A percentile compares a stretch with the other conserved stretches of the same genome.
These are phyloP conservation scores for Blumeria graminis DNA, from an alignment of 2,329 filamentous ascomycete species.

Conservation along the genomic window DNA sequence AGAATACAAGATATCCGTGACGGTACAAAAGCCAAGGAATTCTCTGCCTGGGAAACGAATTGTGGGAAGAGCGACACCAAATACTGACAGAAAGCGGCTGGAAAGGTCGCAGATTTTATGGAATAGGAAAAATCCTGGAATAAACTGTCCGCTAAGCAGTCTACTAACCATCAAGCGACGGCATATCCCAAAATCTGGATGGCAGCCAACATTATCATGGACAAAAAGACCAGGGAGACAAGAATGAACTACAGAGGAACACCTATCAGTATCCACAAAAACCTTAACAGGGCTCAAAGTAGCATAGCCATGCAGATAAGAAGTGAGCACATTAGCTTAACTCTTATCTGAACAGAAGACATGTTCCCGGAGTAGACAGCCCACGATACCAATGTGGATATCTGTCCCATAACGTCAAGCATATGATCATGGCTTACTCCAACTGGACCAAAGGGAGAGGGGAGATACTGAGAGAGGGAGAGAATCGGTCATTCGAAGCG, in stretches of 20 bases:
- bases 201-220: not conserved
- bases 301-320: not conserved
- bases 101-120: not conserved
- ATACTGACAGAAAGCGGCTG: not conserved
- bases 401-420: not conserved
- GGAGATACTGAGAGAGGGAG: not conserved
- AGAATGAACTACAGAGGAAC: not conserved
- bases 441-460: not conserved
- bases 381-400: conserved; percentile 1
- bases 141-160: not conserved
- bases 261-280: not conserved
- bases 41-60: not conserved
- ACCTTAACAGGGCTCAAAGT: not conserved
- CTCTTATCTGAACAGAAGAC: not conserved
- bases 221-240: not conserved
- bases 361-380: not conserved
- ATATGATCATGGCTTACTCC: not conserved
- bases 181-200: not conserved
- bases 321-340: not conserved
- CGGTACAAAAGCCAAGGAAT: not conserved
- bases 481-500: not conserved
- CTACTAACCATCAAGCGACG: not conserved
- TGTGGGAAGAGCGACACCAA: not conserved
- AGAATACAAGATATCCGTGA: not conserved
- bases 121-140: not conserved